Evolutionary conservation across 1,284 basidiomycete species (phyloP), one percentile per base, ranked within the genome.

Genomic region (Ustilago crameri): DNA sequence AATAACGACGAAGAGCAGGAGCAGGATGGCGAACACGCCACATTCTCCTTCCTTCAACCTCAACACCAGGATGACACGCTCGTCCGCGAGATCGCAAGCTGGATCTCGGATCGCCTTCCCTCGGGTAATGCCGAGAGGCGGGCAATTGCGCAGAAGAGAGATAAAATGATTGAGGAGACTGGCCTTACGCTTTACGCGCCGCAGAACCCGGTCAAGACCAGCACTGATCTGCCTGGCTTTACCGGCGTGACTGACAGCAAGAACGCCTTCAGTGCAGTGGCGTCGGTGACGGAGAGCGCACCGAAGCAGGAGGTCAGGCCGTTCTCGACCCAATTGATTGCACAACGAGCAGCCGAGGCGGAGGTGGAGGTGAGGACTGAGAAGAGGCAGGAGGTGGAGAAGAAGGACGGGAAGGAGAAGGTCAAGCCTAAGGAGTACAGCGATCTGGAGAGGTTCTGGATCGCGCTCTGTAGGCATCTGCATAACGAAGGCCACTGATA

Each of bases 41-140:
- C 64, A 3, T 41, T 65, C 3, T 57, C 68, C 24, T 65, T 62
- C 10, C 72, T 75, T 52, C 55, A 61, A 9, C 68, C 73, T 26
- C 59, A 60, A 40, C 62, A 55, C 24, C 52, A 55, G 47, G 65
- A 75, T 47, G 73, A 72, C 15, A 62, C 61, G 35, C 48, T 79
- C 23, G 64, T 77, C n/a, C 62, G 67, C 10, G 78, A 80, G 47
- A 71, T 80, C 20, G 78, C 73, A 1, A 61, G 55, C 17, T 80
- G 78, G 78, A 79, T 80, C 52, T 80, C 78, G 32, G 75, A 80
- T n/a, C 68, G 78, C 3, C 58, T 80, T 17, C 78, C 78, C 1
- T 45, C 70, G 38, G 63, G 78, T 3, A 67, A 79, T 41, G 67
- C 74, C 35, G 72, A 63, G 40, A 64, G 78, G 2, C 30, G 76